Evolutionary conservation across 495 filamentous ascomycete genomes (phyloP).

Genomic region (Talaromyces stipitatus): DNA sequence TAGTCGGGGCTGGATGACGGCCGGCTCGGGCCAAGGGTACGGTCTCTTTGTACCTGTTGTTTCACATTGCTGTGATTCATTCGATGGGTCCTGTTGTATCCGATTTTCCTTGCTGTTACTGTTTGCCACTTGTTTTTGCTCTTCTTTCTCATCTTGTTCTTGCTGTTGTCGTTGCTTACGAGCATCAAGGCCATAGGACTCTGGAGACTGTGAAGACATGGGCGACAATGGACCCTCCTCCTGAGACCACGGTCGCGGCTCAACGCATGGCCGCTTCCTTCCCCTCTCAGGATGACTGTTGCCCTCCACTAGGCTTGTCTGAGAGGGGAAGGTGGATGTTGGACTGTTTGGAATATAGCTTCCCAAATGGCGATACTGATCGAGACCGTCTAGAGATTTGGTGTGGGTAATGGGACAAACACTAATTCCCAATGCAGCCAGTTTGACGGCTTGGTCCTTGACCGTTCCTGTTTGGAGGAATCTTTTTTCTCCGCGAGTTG

Average conservation of each 20-base stretch:
- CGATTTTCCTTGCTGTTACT: conserved; percentile 5
- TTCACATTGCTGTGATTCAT: background rate
- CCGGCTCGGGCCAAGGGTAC: conserved; percentile 1
- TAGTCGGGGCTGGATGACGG: conserved; percentile 21
- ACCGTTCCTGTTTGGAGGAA: background rate
- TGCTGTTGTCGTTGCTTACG: conserved; percentile 11
- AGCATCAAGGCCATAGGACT: conserved; percentile 5
- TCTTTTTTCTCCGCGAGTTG: background rate
- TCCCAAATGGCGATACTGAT: conserved; percentile 25
- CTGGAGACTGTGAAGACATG: conserved; percentile 41
- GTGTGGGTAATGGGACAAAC: conserved; percentile 25
- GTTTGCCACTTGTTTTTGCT: background rate
- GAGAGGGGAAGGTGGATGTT: conserved; percentile 29
- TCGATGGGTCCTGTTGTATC: conserved; percentile 3
- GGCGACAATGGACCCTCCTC: conserved; percentile 27
- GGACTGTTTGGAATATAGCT: conserved; percentile 17
- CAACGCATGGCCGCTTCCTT: conserved; percentile 40
- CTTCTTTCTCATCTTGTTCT: background rate
- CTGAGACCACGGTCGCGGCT: conserved; percentile 16
- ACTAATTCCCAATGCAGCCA: conserved; percentile 38
- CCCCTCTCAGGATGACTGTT: conserved; percentile 30
- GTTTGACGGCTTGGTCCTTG: conserved; percentile 15
- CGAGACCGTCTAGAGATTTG: conserved; percentile 27
- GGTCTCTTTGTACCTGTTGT: conserved; percentile 1
- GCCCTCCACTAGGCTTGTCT: conserved; percentile 25